phyloP scores from a whole-genome alignment of 2,329 filamentous ascomycete genomes.

The Dothiorella sarmentorum region DNA sequence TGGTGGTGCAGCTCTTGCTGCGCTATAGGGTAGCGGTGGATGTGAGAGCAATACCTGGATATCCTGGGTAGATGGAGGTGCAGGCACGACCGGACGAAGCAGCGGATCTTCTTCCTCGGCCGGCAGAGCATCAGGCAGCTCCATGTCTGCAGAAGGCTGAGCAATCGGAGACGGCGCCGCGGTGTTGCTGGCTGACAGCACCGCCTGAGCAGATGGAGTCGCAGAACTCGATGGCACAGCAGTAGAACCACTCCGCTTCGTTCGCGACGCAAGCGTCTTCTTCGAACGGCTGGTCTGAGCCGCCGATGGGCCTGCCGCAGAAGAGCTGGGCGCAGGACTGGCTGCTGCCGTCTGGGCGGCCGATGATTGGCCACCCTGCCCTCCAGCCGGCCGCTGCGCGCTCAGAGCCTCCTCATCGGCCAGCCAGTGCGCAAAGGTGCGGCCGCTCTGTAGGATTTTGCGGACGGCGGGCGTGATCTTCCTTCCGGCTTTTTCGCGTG shows the following conservation, averaged over 20 bases:
- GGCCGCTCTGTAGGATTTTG: slow-evolving; percentile 74
- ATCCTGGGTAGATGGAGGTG: slow-evolving; percentile 57
- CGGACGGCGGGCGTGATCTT: slow-evolving; percentile 65
- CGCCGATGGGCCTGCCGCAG: background rate
- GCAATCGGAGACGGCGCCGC: slow-evolving; percentile 18
- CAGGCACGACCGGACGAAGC: slow-evolving; percentile 57
- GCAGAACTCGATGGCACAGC: background rate
- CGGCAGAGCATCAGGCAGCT: background rate
- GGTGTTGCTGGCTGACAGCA: slow-evolving; percentile 23
- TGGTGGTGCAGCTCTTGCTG: slow-evolving; percentile 50
- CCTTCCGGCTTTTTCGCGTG: slow-evolving; percentile 37
- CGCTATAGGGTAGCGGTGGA: slow-evolving; percentile 65
- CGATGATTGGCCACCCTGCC: background rate
- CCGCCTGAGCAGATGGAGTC: slow-evolving; percentile 18
- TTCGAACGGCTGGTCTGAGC: background rate
- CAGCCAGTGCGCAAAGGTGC: slow-evolving; percentile 79
- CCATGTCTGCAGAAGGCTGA: background rate
- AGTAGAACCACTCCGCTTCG: slow-evolving; percentile 2
- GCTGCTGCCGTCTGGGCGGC: slow-evolving; percentile 17
- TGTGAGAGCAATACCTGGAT: slow-evolving; percentile 61
- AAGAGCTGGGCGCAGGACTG: slow-evolving; percentile 19
- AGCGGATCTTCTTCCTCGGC: slow-evolving; percentile 48
- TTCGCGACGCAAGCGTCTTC: slow-evolving; percentile 7
- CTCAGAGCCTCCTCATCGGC: slow-evolving; percentile 69
- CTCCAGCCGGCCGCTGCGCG: slow-evolving; percentile 23